phyloP scores from a whole-genome alignment of 208 protist genomes.

The Crithidia thermophila region DNA sequence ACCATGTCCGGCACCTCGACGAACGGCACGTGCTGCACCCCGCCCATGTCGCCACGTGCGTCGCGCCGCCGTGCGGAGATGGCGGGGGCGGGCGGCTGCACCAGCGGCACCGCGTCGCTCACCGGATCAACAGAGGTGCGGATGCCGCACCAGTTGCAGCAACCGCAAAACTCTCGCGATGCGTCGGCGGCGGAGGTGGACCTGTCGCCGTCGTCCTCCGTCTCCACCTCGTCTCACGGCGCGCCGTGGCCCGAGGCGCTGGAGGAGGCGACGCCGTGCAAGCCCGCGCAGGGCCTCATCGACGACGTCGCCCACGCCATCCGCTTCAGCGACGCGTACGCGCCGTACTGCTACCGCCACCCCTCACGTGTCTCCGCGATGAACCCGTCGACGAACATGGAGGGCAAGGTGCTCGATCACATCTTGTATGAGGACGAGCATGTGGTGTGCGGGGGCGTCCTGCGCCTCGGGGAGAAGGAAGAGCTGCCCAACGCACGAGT shows the following conservation, averaged over 20 bases:
- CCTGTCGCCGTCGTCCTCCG: constrained; percentile 1
- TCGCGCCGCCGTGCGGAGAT: constrained; percentile 1
- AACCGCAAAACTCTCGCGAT: not conserved
- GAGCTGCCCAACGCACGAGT: constrained; percentile 58
- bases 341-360: constrained; percentile 62
- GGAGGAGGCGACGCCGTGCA: not conserved
- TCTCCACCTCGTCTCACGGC: constrained; percentile 4
- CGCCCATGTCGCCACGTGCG: constrained; percentile 8
- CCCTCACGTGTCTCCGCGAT: constrained; percentile 64
- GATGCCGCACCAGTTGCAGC: not conserved
- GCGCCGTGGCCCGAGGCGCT: not conserved
- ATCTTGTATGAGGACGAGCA: constrained; percentile 68
- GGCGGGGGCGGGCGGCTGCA: too few relatives aligned
- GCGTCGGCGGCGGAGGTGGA: not conserved
- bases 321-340: constrained; percentile 67
- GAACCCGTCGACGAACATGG: constrained; percentile 71
- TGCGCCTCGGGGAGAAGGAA: constrained; percentile 49
- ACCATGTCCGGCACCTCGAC: not conserved
- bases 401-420: constrained; percentile 90
- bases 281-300: constrained; percentile 14
- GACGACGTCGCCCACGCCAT: constrained; percentile 47
- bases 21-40: constrained; percentile 10
- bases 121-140: not conserved
- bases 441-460: constrained; percentile 57
- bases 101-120: not conserved